phyloP scores from a whole-genome alignment of 805 yeast species.

The Wickerhamomyces sydowiorum region DNA sequence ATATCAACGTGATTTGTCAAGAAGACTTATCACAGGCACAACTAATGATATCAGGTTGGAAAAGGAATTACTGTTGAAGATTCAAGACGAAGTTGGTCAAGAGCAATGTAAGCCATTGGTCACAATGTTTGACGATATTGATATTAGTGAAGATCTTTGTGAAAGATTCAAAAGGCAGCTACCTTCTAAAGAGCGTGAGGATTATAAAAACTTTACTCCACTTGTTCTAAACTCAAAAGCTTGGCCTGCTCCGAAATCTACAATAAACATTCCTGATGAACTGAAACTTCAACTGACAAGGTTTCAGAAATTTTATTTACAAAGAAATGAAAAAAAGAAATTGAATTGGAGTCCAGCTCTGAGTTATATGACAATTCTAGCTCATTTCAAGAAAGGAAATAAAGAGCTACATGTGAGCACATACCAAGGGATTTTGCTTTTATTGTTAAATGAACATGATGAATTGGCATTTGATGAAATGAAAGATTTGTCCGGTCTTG shows the following conservation, averaged over 20 bases:
- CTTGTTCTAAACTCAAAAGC: conserved; percentile 10
- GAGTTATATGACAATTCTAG: conserved; percentile 15
- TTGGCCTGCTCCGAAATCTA: conserved; percentile 15
- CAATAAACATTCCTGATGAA: conserved; percentile 6
- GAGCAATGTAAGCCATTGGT: conserved; percentile 9
- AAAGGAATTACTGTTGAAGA: conserved; percentile 1
- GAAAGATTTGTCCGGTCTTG: conserved; percentile 8
- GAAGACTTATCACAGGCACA: conserved; percentile 11
- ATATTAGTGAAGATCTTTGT: conserved; percentile 1
- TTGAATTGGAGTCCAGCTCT: conserved; percentile 17
- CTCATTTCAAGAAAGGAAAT: conserved; percentile 9
- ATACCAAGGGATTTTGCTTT: conserved; percentile 14
- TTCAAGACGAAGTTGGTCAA: conserved; percentile 12
- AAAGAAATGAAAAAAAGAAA: conserved; percentile 3
- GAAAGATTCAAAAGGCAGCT: not conserved
- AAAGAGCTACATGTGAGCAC: conserved; percentile 16
- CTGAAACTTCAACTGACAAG: conserved; percentile 1
- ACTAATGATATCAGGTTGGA: conserved; percentile 9
- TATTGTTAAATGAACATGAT: conserved; percentile 14
- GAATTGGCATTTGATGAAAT: conserved; percentile 10
- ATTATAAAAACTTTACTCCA: conserved; percentile 10
- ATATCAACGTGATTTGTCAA: conserved; percentile 17
- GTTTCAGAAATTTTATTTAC: conserved; percentile 11
- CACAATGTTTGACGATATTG: conserved; percentile 17
- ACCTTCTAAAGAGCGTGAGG: conserved; percentile 1